These are phyloP conservation scores for Magnaporthiopsis poae DNA, from an alignment of 2,329 filamentous ascomycete genomes.

Conservation along the genomic window DNA sequence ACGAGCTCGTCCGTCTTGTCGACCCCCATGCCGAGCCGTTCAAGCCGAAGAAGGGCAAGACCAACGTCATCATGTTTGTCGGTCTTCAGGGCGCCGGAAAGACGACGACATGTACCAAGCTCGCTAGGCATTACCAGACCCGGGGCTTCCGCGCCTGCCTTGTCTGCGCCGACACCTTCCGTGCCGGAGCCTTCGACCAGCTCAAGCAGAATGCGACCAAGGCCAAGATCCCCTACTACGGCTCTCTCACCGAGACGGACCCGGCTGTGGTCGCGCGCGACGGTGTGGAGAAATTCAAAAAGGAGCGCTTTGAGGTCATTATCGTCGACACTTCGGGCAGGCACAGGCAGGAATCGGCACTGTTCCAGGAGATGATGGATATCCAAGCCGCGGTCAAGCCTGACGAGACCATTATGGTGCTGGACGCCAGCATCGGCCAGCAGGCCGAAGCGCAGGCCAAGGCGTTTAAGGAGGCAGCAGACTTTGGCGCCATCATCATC, in stretches of 20 bases:
- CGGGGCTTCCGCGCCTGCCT: constrained; percentile 86
- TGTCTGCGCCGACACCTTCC: constrained; percentile 96
- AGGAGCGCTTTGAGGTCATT: constrained; percentile 95
- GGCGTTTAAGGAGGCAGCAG: constrained; percentile 92
- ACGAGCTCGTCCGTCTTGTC: constrained; percentile 89
- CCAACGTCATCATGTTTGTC: constrained; percentile 99
- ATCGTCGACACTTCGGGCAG: constrained; percentile 95
- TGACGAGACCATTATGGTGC: constrained; percentile 96
- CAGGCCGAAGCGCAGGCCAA: constrained; percentile 88
- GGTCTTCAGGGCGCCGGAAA: constrained; percentile 96
- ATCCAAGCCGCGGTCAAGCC: constrained; percentile 84
- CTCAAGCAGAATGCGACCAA: constrained; percentile 98
- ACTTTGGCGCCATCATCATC: constrained; percentile 97
- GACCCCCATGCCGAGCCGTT: constrained; percentile 92
- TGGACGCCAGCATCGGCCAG: constrained; percentile 93
- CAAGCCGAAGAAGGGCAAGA: constrained; percentile 90
- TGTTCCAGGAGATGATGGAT: constrained; percentile 96
- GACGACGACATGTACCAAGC: constrained; percentile 94
- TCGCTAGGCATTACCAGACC: constrained; percentile 88
- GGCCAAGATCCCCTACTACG: constrained; percentile 97
- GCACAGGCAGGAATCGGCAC: constrained; percentile 85
- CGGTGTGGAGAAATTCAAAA: constrained; percentile 97
- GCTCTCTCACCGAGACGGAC: constrained; percentile 90
- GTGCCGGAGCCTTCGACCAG: constrained; percentile 95
- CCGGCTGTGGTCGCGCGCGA: constrained; percentile 88